phyloP scores from a whole-genome alignment of 768 basidiomycete species.

The Boletellus emodensis region DNA sequence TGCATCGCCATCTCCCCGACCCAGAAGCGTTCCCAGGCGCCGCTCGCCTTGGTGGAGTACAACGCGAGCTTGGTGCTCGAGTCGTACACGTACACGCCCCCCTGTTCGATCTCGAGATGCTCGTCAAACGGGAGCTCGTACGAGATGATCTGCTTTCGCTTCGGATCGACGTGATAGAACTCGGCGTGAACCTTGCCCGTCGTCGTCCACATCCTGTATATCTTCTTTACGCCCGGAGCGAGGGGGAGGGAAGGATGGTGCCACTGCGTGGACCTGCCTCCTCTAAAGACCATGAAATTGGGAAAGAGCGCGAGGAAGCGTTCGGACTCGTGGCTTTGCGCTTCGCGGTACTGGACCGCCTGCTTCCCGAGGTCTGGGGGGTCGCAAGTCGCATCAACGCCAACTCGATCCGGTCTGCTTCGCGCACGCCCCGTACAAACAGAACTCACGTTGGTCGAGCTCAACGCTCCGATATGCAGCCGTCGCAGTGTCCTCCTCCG shows the following conservation, averaged over 20 bases:
- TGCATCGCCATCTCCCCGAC: conserved; percentile 56
- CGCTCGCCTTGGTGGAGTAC: conserved; percentile 51
- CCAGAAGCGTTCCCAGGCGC: conserved; percentile 56
- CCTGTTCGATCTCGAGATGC: conserved; percentile 46
- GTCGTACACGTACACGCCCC: conserved; percentile 59
- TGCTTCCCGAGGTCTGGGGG: conserved; percentile 38
- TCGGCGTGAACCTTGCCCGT: conserved; percentile 6
- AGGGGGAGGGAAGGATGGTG: conserved; percentile 47
- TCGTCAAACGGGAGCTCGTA: conserved; percentile 43
- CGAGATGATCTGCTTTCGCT: conserved; percentile 34
- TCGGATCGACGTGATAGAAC: neutral
- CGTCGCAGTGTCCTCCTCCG: conserved; percentile 57
- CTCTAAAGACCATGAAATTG: conserved; percentile 41
- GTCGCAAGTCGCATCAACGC: neutral
- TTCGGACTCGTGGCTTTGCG: conserved; percentile 53
- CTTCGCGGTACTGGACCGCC: conserved; percentile 60
- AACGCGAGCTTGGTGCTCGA: conserved; percentile 51
- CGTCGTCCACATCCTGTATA: conserved; percentile 48
- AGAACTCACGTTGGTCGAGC: conserved; percentile 55
- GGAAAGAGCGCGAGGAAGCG: conserved; percentile 51
- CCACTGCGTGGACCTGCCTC: conserved; percentile 49
- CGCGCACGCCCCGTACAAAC: neutral
- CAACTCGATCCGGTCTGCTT: neutral
- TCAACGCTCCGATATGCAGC: conserved; percentile 67
- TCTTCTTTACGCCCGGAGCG: conserved; percentile 40